phyloP scores from a whole-genome alignment of 352 stramenopile species.

The Globisporangium canariense region DNA sequence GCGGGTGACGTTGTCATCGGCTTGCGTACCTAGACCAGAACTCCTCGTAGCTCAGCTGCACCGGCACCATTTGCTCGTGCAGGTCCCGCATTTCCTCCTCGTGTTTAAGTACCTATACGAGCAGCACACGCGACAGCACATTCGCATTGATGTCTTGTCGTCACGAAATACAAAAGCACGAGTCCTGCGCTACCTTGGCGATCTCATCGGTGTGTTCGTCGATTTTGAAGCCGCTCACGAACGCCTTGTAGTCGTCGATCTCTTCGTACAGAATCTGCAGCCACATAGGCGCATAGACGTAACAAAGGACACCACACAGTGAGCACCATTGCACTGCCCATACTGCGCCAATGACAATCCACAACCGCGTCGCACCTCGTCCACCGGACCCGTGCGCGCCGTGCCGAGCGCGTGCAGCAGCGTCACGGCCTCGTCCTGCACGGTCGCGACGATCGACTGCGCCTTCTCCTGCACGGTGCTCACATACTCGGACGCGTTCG shows the following conservation, averaged over 20 bases:
- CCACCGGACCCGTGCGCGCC: slow-evolving; percentile 54
- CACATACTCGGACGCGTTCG: slow-evolving; percentile 71
- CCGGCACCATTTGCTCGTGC: slow-evolving; percentile 68
- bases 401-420: slow-evolving; percentile 68
- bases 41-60: slow-evolving; percentile 76
- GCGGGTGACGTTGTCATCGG: neutral
- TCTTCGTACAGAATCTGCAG: slow-evolving; percentile 73
- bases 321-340: neutral
- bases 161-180: neutral
- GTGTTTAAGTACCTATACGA: slow-evolving; percentile 38
- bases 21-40: slow-evolving; percentile 71
- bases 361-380: slow-evolving; percentile 40
- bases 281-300: neutral
- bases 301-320: neutral
- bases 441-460: slow-evolving; percentile 60
- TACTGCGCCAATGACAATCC: too few relatives aligned
- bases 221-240: slow-evolving; percentile 55
- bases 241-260: slow-evolving; percentile 66
- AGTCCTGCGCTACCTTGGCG: slow-evolving; percentile 23
- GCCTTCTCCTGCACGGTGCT: slow-evolving; percentile 71
- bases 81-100: slow-evolving; percentile 52
- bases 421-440: slow-evolving; percentile 71
- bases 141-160: neutral
- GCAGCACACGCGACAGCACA: neutral
- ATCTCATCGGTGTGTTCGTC: slow-evolving; percentile 77